Base-by-base conservation (phyloP, 2,329 filamentous ascomycete species). In the Scedosporium minutisporum region DNA sequence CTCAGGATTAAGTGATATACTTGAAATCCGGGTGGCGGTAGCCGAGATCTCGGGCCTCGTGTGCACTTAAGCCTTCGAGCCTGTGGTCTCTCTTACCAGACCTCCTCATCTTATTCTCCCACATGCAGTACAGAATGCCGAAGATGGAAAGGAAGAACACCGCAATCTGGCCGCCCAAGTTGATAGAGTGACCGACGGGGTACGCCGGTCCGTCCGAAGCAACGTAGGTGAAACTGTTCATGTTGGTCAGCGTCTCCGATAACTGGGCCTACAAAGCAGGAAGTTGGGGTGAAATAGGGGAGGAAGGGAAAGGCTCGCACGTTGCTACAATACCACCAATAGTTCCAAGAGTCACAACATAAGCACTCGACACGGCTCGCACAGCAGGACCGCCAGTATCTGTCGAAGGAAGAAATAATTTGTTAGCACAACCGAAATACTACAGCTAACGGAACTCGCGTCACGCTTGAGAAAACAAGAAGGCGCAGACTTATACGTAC, bases 241-340 rank as follows among this genome's bases (percentile, higher is more conserved):
- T 60, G 27, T 21, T 16, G 18, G 21, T 42, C 18, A 25, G 12
- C 16, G 12, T 57, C 18, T 41, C 23, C 46, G 21, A 14, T 12
- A 60, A 23, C 18, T 59, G 18, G 18, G 42, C n/a, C 1, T 3
- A 27, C n/a, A 27, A 27, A 38, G 29, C 9, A 12, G 10, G 10
- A 38, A 38, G 10, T 38, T 38, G 33, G 33, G 9, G 7, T 2
- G 65, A 21, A 29, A 16, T 18, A 1, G 12, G 9, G 29, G 10
- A 27, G 16, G 21, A 23, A 33, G n/a, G 18, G 7, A 12, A 46
- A 9, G 7, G n/a, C 5, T 71, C 75, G 71, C 72, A 82, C 70
- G 81, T 83, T 38, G 83, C 80, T 2, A 86, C 71, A 48, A 86
- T 81, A 27, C 82, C 82, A 46, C 83, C 83, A 10, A 81, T 73